Base-by-base conservation (phyloP, 1,139 yeast genomes). In the Magnusiomyces ingens region DNA sequence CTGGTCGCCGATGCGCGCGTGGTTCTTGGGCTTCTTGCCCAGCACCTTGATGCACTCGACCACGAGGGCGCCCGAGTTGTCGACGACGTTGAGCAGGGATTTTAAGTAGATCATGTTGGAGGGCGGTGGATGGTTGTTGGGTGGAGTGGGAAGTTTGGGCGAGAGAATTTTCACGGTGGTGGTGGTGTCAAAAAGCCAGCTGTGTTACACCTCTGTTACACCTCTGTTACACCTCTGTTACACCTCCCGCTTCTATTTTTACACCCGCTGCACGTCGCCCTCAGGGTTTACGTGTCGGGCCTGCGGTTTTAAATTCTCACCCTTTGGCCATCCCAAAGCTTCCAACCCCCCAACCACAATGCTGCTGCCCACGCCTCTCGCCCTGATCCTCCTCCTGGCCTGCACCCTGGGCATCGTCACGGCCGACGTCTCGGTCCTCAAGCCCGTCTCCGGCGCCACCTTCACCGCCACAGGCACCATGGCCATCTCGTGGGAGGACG, bases 21-120 rank as follows among this genome's bases (percentile, higher is more conserved):
- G 84, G 66, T 85, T 85, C 68, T 78, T 81, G 38, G 96, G 96
- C 1, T 85, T 82, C 66, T 93, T 95, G 61, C 95, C 84, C 59
- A 93, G 77, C 19, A 93, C 97, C 71, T 91, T 93, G 75, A 93
- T 90, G 70, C 99, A 93, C 72, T 93, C 99, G 22, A 87, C 99
- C 57, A 90, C 74, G 67, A 86, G 89, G 3, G 98, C 99, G 36
- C 99, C 96, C 59, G 96, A 85, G 76, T 90, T 91, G 73, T 91
- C 98, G 59, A 91, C 85, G 60, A 90, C 96, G 70, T 86, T 90
- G 56, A 88, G 74, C 70, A 91, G 76, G n/a, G 95, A 77, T 75
- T 91, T 91, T 63, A 90, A 79, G 72, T 89, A 89, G 55, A 90
- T 81, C 98, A 90, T 90, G 19, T 21, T 55, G 53, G 19, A 17